Conservation (phyloP, 176 grass and related monocot species). For the Carex cristatella region DNA sequence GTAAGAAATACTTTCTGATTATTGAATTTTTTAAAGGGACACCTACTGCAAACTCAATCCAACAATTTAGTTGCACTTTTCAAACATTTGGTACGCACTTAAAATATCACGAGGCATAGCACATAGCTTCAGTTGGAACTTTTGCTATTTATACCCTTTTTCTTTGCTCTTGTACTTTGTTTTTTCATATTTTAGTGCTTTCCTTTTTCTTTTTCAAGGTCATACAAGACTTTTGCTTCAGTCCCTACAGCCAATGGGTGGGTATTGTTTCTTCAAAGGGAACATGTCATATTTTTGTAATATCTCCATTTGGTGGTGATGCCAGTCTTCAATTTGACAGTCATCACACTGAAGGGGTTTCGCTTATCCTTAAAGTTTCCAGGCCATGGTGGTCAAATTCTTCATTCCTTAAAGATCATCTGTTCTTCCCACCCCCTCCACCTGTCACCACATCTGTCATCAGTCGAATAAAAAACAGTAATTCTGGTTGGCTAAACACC, state of each 20-base stretch:
- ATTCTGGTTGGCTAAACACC: slow-evolving; percentile 93
- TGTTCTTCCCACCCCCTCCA: slow-evolving; percentile 66
- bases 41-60: neutral
- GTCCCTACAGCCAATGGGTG: slow-evolving; percentile 96
- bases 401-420: slow-evolving; percentile 77
- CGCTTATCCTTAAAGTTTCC: slow-evolving; percentile 62
- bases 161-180: neutral
- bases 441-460: slow-evolving; percentile 76
- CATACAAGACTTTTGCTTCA: slow-evolving; percentile 97
- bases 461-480: slow-evolving; percentile 91
- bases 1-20: slow-evolving; percentile 38
- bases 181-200: slow-evolving; percentile 22
- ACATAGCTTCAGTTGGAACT: neutral
- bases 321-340: slow-evolving; percentile 65
- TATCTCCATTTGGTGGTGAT: slow-evolving; percentile 95
- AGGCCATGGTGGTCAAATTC: slow-evolving; percentile 94
- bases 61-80: neutral
- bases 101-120: neutral
- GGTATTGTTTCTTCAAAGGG: slow-evolving; percentile 83
- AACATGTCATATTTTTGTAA: slow-evolving; percentile 80
- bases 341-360: slow-evolving; percentile 65
- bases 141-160: neutral
- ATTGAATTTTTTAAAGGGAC: neutral
- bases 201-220: slow-evolving; percentile 53
- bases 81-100: neutral